Evolutionary conservation across 202 grass and related monocot genomes (phyloP).

Genomic region (Schoenoplectus tabernaemontani): DNA sequence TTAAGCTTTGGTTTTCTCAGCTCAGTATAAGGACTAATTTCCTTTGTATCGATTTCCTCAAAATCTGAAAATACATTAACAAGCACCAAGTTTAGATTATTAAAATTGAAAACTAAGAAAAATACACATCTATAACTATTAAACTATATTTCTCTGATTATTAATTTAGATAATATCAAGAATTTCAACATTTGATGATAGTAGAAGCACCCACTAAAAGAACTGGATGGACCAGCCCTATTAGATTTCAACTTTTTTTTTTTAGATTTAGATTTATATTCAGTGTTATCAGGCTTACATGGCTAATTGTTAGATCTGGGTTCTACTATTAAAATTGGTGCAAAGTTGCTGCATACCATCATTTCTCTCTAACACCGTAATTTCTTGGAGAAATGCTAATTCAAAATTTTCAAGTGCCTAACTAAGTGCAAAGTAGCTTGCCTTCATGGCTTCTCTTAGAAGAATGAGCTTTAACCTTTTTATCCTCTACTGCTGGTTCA

Average conservation of each 20-base stretch:
- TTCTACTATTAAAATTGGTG: background rate
- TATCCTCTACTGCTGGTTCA: background rate
- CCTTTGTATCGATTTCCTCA: background rate
- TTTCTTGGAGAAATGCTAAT: background rate
- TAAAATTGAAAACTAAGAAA: background rate
- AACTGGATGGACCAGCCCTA: background rate
- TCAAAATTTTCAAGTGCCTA: background rate
- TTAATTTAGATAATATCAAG: background rate
- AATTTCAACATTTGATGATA: background rate
- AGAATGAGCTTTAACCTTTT: constrained; percentile 19
- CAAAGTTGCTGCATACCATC: background rate
- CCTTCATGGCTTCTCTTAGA: constrained; percentile 70
- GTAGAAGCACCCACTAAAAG: background rate
- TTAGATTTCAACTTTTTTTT: background rate
- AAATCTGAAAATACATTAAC: background rate
- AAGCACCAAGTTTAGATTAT: constrained; percentile 5
- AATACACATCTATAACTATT: too few species aligned
- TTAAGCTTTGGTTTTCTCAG: background rate
- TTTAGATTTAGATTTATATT: background rate
- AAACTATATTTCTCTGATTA: background rate
- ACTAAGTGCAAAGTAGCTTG: constrained; percentile 12
- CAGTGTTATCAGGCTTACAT: background rate
- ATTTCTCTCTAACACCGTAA: background rate
- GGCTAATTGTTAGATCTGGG: background rate
- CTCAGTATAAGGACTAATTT: background rate